These are phyloP conservation scores for Pulveroboletus sp. DNA, from an alignment of 768 basidiomycete genomes.

Conservation along the genomic window DNA sequence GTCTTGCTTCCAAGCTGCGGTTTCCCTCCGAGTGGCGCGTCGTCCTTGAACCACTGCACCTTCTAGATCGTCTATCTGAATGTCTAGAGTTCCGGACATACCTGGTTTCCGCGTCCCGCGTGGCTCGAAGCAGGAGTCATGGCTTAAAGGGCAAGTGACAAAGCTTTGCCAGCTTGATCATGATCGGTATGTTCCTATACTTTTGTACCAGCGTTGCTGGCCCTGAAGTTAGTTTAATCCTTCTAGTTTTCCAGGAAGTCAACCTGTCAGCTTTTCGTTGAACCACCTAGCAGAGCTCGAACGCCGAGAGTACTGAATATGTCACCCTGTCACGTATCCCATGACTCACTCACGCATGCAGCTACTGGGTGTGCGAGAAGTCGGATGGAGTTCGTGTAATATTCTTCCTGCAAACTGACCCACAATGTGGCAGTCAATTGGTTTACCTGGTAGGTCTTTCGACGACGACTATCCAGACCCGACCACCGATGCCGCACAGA, in stretches of 20 bases:
- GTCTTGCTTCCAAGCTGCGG: not conserved
- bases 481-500: conserved; percentile 43
- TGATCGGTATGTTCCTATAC: conserved; percentile 47
- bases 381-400: conserved; percentile 93
- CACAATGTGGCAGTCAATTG: conserved; percentile 45
- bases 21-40: not conserved
- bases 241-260: conserved; percentile 87
- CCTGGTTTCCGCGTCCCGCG: conserved; percentile 58
- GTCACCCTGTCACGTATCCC: not conserved
- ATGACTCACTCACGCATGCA: conserved; percentile 32
- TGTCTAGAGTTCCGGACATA: conserved; percentile 65
- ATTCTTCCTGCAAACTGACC: conserved; percentile 68
- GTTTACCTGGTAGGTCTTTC: conserved; percentile 68
- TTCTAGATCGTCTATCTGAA: conserved; percentile 12
- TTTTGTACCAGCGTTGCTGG: not conserved
- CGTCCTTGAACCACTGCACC: not conserved
- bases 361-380: conserved; percentile 99
- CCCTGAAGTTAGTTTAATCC: conserved; percentile 6
- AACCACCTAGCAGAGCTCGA: conserved; percentile 74
- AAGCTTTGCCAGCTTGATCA: conserved; percentile 60
- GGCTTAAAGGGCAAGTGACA: conserved; percentile 63
- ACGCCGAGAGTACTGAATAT: conserved; percentile 61
- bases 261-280: conserved; percentile 85
- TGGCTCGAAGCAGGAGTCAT: conserved; percentile 57
- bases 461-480: not conserved